phyloP scores from a whole-genome alignment of 2,329 filamentous ascomycete species.

The Trichoderma hamatum region DNA sequence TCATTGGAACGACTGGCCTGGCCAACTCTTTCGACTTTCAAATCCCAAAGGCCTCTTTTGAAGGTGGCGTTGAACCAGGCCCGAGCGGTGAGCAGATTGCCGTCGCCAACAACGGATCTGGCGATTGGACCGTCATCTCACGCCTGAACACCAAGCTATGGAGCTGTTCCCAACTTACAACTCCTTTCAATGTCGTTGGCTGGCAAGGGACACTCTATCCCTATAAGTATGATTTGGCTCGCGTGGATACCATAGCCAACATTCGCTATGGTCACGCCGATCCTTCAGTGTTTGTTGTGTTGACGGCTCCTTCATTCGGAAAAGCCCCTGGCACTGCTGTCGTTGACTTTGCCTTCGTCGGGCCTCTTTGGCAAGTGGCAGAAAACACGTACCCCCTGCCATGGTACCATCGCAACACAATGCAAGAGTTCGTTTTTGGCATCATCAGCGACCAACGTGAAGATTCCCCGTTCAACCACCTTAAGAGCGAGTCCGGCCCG shows the following conservation, averaged over 20 bases:
- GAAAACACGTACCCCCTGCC: neutral
- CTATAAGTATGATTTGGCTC: neutral
- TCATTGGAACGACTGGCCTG: neutral
- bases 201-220: neutral
- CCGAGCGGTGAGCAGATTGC: neutral
- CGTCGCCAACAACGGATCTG: neutral
- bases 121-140: neutral
- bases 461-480: too few species aligned
- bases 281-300: neutral
- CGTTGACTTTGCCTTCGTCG: neutral
- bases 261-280: neutral
- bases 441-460: too few species aligned
- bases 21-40: neutral
- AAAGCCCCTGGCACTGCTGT: neutral
- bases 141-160: neutral
- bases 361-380: neutral
- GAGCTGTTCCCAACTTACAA: neutral
- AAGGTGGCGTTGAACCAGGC: neutral
- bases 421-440: neutral
- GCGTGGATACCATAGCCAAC: neutral
- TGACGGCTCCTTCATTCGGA: neutral
- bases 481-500: too few species aligned
- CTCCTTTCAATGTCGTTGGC: neutral
- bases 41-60: neutral
- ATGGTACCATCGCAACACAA: neutral